Base-by-base conservation (phyloP, 345 rosid genomes). In the Lumnitzera littorea region DNA sequence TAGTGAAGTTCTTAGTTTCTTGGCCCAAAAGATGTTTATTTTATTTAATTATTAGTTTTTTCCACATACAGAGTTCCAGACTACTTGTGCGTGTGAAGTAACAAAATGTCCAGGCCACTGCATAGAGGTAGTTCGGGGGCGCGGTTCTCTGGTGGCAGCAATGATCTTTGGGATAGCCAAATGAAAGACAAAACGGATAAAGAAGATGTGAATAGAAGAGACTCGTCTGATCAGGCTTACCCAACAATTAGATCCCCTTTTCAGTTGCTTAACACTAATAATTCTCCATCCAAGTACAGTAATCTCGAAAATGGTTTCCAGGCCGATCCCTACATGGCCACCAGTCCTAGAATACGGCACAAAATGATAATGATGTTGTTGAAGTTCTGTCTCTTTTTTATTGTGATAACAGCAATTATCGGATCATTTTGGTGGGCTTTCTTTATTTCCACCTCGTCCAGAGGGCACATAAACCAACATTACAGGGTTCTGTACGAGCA, bases 361-460 rank as follows among this genome's bases (percentile, higher is more conserved):
- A 85, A 77, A 67, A 61, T 84, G 60, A 68, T 82, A 58, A 51
- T 88, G 70, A 61, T 80, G 13, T 68, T 82, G 60, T 71, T 95
- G 67, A 88, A 84, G 80, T 72, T 80, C 61, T 84, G 94, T 82
- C 81, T 95, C 70, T 72, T 80, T 77, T 62, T 79, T 48, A 91
- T 86, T 51, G 83, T 86, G 52, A 53, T 86, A 61, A 50, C 76
- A 62, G 92, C 97, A 47, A 75, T 95, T 9, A 71, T 72, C 10
- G 96, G 96, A 55, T 95, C 99, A 8, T 82, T 95, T 60, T 95
- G 92, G 94, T 95, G 97, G 99, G 81, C 99, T 0, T 14, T 95
- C 55, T 86, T 91, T 5, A 83, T 91, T 60, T 86, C 96, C 7
- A 74, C 84, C 8, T 56, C 82, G 0, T 79, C 97, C 0, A 86